Base-by-base conservation (phyloP, 805 yeast genomes). In the Scheffersomyces lignosus region DNA sequence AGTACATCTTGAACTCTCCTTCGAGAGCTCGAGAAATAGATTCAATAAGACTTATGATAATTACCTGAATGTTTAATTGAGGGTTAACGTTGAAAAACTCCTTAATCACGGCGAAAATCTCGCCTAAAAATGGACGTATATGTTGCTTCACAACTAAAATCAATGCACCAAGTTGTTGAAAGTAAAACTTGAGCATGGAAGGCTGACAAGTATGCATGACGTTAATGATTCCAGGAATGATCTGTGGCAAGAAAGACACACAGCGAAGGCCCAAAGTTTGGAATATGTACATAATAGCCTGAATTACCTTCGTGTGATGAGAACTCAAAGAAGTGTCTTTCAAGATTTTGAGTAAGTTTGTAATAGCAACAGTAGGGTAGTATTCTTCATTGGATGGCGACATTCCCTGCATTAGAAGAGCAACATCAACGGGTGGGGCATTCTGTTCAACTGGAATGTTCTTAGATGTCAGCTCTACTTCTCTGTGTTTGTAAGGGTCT, bases 401-500 rank as follows among this genome's bases (percentile, higher is more conserved):
- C 75, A 87, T 85, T 3, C 96, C 96, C 52, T 87, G 87, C 90
- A 93, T 88, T 35, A 93, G 69, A 16, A 93, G 66, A 4, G 91
- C 87, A 46, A 91, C 85, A 51, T 93, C 99, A 5, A 89, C 80
- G 0, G 97, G 84, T 3, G 96, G 93, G 2, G 91, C 88, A 52
- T 85, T 85, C 44, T 87, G 91, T 46, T 87, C 95, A 1, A 77
- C 83, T 0, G 73, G 68, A 4, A 63, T 63, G 29, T 47, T 70
- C 51, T 75, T 79, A 1, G 83, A 75, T 1, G 71, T 73, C 39
- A 87, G 81, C 55, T 90, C 98, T 7, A 90, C 87, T 49, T 88
- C 96, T 38, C 96, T 79, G 49, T 89, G 95, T 54, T 87, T 90
- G 56, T 91, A 93, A 1, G 99, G 99, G 61, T 93, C 99, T 32